Evolutionary conservation across 305 asterid genomes (phyloP).

Genomic region (Striga hermonthica): DNA sequence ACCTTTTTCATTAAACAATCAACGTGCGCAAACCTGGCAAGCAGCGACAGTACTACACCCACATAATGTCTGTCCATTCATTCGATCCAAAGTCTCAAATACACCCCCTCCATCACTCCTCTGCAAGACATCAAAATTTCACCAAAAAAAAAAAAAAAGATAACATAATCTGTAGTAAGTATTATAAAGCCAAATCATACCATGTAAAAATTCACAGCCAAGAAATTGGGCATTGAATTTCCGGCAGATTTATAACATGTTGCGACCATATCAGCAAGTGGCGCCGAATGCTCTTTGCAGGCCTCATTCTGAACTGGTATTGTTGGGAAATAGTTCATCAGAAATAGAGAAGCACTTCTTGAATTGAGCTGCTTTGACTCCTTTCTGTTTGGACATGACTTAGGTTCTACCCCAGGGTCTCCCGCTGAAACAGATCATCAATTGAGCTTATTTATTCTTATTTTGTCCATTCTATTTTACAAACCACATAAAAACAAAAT

Average conservation of each 20-base stretch:
- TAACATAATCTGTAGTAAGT: neutral
- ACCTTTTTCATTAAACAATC: neutral
- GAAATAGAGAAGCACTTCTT: constrained; percentile 65
- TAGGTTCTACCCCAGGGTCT: constrained; percentile 76
- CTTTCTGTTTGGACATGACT: constrained; percentile 81
- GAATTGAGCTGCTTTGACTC: constrained; percentile 88
- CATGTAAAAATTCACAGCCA: constrained; percentile 97
- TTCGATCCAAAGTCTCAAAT: constrained; percentile 71
- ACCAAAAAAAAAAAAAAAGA: constrained; percentile 14
- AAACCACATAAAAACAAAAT: neutral
- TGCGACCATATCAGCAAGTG: constrained; percentile 60
- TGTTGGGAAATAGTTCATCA: constrained; percentile 86
- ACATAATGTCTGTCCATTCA: constrained; percentile 86
- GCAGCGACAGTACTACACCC: constrained; percentile 76
- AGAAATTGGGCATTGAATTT: constrained; percentile 70
- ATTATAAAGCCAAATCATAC: constrained; percentile 41
- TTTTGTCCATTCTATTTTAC: constrained; percentile 22
- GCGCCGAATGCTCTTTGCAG: constrained; percentile 86
- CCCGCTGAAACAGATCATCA: constrained; percentile 68
- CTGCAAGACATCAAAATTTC: constrained; percentile 47
- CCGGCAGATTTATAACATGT: constrained; percentile 87
- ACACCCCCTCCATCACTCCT: constrained; percentile 98
- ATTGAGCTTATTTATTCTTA: constrained; percentile 10
- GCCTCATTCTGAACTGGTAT: constrained; percentile 83
- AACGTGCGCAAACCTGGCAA: constrained; percentile 70